These are phyloP conservation scores for Sugiyamaella valdiviana DNA, from an alignment of 805 yeast species.

Conservation along the genomic window DNA sequence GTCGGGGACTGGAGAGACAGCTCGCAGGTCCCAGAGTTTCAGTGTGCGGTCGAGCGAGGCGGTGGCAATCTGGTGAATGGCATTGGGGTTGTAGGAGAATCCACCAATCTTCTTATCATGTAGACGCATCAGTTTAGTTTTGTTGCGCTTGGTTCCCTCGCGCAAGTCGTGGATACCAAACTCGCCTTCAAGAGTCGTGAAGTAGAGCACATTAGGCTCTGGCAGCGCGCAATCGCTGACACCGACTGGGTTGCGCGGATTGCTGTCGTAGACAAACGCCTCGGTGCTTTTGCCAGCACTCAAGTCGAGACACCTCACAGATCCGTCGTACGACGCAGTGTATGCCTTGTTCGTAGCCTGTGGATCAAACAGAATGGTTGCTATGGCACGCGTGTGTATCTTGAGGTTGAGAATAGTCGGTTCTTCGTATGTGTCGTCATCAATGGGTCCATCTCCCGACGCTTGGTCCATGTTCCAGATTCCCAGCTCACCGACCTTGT, in stretches of 20 bases:
- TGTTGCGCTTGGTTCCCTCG: slow-evolving; percentile 33
- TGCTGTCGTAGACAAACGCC: slow-evolving; percentile 49
- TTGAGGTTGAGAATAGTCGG: slow-evolving; percentile 55
- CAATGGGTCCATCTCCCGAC: slow-evolving; percentile 32
- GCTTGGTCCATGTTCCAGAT: slow-evolving; percentile 68
- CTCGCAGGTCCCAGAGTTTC: slow-evolving; percentile 82
- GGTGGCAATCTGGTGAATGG: slow-evolving; percentile 64
- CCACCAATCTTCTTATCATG: slow-evolving; percentile 93
- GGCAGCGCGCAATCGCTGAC: slow-evolving; percentile 67
- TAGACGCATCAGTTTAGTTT: slow-evolving; percentile 44
- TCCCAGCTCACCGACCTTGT: slow-evolving; percentile 79
- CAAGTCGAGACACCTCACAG: slow-evolving; percentile 68
- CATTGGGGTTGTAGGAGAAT: slow-evolving; percentile 68
- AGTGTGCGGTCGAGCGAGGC: slow-evolving; percentile 84
- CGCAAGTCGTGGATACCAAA: slow-evolving; percentile 72
- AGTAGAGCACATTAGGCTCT: slow-evolving; percentile 52
- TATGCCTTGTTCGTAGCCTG: slow-evolving; percentile 49
- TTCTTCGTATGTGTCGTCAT: slow-evolving; percentile 28
- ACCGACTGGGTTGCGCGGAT: slow-evolving; percentile 45
- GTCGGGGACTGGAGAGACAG: slow-evolving; percentile 22
- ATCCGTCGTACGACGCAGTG: slow-evolving; percentile 83
- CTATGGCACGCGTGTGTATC: slow-evolving; percentile 70
- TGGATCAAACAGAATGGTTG: slow-evolving; percentile 52
- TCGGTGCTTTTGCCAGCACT: slow-evolving; percentile 54
- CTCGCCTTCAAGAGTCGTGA: slow-evolving; percentile 75